These are phyloP conservation scores for Fusarium sp. DNA, from an alignment of 2,329 filamentous ascomycete genomes.

Conservation along the genomic window DNA sequence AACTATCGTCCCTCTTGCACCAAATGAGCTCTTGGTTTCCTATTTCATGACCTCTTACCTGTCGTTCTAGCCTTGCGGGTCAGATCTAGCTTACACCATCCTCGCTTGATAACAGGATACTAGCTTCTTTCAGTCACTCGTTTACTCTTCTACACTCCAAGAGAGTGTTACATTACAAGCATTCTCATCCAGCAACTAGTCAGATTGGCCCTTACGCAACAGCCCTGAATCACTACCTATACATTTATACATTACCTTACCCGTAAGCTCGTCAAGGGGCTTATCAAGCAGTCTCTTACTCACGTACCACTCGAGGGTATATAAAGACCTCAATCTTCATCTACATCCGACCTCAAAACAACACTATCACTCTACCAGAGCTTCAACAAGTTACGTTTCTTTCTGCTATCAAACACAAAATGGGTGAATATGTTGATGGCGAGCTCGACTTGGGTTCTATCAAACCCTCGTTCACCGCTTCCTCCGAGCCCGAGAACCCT, in stretches of 20 bases:
- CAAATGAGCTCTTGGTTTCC: not conserved
- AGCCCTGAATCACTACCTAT: not conserved
- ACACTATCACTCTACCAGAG: not conserved
- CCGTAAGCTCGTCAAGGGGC: conserved; percentile 15
- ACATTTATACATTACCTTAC: not conserved
- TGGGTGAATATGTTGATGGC: conserved; percentile 28
- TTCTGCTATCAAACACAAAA: conserved; percentile 9
- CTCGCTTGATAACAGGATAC: conserved; percentile 17
- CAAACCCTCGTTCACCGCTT: conserved; percentile 40
- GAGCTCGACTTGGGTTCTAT: conserved; percentile 26
- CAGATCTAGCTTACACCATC: conserved; percentile 35
- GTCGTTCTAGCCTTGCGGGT: conserved; percentile 14
- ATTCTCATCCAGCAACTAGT: conserved; percentile 3
- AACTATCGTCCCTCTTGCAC: not conserved
- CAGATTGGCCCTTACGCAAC: not conserved
- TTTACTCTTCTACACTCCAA: conserved; percentile 4
- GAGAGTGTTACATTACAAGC: conserved; percentile 10
- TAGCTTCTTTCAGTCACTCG: conserved; percentile 26
- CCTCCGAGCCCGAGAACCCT: conserved; percentile 35
- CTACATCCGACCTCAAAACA: not conserved
- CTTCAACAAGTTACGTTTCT: not conserved
- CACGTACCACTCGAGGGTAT: conserved; percentile 22
- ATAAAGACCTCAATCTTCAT: conserved; percentile 17
- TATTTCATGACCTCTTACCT: not conserved
- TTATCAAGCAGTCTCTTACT: conserved; percentile 9